A percentile compares a stretch with the other conserved stretches of the same genome.
Conservation (phyloP, 768 basidiomycete genomes). For the Hygrophorus pudorinus region DNA sequence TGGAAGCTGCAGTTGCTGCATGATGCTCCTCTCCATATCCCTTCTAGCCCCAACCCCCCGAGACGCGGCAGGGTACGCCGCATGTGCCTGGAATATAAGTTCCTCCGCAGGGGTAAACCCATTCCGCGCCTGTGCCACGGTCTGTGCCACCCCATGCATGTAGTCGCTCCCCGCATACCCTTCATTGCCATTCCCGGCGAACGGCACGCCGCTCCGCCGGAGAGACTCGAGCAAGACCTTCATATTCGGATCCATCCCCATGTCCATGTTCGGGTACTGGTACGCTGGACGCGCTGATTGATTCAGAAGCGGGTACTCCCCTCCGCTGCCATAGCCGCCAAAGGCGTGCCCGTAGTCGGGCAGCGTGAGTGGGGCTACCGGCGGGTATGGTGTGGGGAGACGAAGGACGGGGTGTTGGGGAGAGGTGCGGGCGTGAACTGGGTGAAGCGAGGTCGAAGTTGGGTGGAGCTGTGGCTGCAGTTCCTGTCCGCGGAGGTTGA, state of each 20-base stretch:
- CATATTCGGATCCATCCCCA: constrained; percentile 27
- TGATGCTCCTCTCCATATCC: not conserved
- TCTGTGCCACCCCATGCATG: constrained; percentile 1
- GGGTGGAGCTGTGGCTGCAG: constrained; percentile 17
- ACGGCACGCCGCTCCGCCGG: constrained; percentile 4
- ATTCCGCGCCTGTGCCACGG: constrained; percentile 29
- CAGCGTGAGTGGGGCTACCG: not conserved
- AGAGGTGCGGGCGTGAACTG: not conserved
- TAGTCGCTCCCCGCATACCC: not conserved
- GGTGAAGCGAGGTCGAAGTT: not conserved
- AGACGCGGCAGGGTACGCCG: not conserved
- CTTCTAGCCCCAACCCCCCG: not conserved
- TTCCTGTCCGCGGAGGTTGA: constrained; percentile 67
- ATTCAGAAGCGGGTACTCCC: not conserved
- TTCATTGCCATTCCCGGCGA: not conserved
- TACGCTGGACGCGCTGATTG: not conserved
- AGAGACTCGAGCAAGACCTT: constrained; percentile 26
- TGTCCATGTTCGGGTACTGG: not conserved
- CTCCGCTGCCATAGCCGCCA: too few relatives aligned
- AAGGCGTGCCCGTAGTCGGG: too few relatives aligned
- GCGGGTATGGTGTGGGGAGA: too few relatives aligned
- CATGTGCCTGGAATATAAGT: constrained; percentile 50
- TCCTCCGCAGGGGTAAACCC: constrained; percentile 66
- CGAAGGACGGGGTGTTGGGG: not conserved
- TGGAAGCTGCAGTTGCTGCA: not conserved